These are phyloP conservation scores for Pelargonium fulgidum DNA, from an alignment of 441 rosid genomes.

Conservation along the genomic window DNA sequence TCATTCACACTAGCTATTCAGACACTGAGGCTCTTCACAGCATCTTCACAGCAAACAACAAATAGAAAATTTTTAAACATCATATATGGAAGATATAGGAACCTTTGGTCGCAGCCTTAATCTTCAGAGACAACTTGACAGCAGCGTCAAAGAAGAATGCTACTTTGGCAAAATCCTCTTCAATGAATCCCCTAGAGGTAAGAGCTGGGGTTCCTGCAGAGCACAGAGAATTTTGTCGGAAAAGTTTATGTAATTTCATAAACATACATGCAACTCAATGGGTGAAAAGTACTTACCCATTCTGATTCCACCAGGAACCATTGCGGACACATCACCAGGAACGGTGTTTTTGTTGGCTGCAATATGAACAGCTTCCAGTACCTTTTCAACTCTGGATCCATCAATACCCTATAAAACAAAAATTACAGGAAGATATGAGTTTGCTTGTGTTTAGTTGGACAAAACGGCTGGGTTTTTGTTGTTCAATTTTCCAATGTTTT, in stretches of 20 bases:
- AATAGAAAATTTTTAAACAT: background rate
- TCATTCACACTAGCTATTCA: conserved; percentile 7
- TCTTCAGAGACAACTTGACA: conserved; percentile 56
- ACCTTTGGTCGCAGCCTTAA: conserved; percentile 81
- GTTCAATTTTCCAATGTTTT: background rate
- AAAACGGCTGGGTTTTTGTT: background rate
- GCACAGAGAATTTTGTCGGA: conserved; percentile 14
- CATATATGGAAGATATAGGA: conserved; percentile 8
- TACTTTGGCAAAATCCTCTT: conserved; percentile 83
- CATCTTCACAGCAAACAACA: conserved; percentile 9
- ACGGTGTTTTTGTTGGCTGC: conserved; percentile 31
- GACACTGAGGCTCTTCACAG: conserved; percentile 1
- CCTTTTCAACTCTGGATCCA: conserved; percentile 30
- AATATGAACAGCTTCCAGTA: conserved; percentile 28
- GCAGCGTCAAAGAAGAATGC: conserved; percentile 80
- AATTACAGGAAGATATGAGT: background rate
- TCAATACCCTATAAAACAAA: conserved; percentile 23
- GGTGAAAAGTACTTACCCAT: conserved; percentile 22
- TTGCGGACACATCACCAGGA: conserved; percentile 31
- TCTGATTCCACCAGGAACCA: conserved; percentile 31
- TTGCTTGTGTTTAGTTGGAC: background rate
- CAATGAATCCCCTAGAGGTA: conserved; percentile 82
- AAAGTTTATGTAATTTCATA: background rate
- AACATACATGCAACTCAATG: background rate
- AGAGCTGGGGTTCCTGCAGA: conserved; percentile 82